Evolutionary conservation across 306 rosid species (phyloP).

Genomic region (Hippophae rhamnoides): DNA sequence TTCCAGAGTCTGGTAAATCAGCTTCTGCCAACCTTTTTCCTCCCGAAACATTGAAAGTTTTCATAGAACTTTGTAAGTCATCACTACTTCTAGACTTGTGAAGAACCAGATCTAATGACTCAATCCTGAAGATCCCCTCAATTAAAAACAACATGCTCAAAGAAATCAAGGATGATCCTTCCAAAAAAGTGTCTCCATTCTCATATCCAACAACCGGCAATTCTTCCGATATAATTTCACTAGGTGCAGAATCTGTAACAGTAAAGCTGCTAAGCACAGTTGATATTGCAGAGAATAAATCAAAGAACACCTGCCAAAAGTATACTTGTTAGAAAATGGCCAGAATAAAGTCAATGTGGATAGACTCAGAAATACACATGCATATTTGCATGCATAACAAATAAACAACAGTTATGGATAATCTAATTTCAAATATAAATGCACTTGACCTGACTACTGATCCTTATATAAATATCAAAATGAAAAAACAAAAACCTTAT

Average conservation of each 20-base stretch:
- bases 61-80: slow-evolving; percentile 21
- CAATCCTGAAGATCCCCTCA: slow-evolving; percentile 38
- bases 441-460: too few relatives aligned
- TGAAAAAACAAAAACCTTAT: background rate
- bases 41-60: slow-evolving; percentile 23
- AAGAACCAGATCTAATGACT: slow-evolving; percentile 48
- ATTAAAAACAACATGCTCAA: slow-evolving; percentile 27
- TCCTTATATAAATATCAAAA: background rate
- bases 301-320: slow-evolving; percentile 52
- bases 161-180: slow-evolving; percentile 25
- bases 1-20: slow-evolving; percentile 57
- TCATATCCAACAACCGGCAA: slow-evolving; percentile 24
- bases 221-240: slow-evolving; percentile 37
- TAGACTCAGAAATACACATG: background rate
- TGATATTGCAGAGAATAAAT: slow-evolving; percentile 40
- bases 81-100: slow-evolving; percentile 48
- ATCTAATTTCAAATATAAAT: too few relatives aligned
- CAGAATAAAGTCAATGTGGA: slow-evolving; percentile 5
- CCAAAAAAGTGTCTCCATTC: slow-evolving; percentile 22
- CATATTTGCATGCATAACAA: background rate
- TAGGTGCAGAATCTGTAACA: slow-evolving; percentile 21
- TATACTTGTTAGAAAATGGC: slow-evolving; percentile 17
- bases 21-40: slow-evolving; percentile 30
- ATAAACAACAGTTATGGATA: too few relatives aligned
- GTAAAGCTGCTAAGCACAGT: slow-evolving; percentile 27